phyloP scores from a whole-genome alignment of 129 eudicot genomes.

The Chrysanthemum seticuspe region DNA sequence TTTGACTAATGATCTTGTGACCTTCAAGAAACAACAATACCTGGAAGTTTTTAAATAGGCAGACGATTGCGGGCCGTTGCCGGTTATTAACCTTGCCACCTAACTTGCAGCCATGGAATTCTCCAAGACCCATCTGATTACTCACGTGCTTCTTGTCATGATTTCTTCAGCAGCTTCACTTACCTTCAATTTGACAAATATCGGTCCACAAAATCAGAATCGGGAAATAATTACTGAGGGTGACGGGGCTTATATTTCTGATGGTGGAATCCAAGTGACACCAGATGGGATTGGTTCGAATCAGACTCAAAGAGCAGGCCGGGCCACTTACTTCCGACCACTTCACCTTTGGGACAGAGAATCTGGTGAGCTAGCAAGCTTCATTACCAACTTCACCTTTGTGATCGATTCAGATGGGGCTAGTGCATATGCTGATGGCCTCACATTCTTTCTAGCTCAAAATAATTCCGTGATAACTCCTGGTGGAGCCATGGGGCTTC shows the following conservation, averaged over 20 bases:
- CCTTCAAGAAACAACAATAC: neutral
- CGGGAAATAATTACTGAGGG: neutral
- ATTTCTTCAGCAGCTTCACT: conserved; percentile 23
- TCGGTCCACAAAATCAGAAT: neutral
- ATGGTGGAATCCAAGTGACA: conserved; percentile 2
- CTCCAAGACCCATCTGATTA: neutral
- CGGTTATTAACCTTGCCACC: too few relatives aligned
- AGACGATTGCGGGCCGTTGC: too few relatives aligned
- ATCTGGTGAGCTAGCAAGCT: conserved; percentile 4
- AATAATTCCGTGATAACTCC: neutral
- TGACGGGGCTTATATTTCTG: neutral
- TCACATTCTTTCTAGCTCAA: neutral
- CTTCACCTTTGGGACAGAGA: conserved; percentile 16
- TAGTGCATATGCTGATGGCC: neutral
- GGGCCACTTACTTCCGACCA: neutral
- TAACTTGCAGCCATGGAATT: conserved; percentile 9
- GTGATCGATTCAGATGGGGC: neutral
- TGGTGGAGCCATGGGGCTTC: neutral
- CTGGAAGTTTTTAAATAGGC: neutral
- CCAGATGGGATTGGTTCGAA: neutral
- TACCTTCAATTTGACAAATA: conserved; percentile 8
- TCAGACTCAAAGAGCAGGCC: neutral
- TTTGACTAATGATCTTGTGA: neutral
- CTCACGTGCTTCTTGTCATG: conserved; percentile 1
- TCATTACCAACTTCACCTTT: neutral